phyloP scores from a whole-genome alignment of 2,329 filamentous ascomycete species.

The Macrophomina pseudophaseolina region DNA sequence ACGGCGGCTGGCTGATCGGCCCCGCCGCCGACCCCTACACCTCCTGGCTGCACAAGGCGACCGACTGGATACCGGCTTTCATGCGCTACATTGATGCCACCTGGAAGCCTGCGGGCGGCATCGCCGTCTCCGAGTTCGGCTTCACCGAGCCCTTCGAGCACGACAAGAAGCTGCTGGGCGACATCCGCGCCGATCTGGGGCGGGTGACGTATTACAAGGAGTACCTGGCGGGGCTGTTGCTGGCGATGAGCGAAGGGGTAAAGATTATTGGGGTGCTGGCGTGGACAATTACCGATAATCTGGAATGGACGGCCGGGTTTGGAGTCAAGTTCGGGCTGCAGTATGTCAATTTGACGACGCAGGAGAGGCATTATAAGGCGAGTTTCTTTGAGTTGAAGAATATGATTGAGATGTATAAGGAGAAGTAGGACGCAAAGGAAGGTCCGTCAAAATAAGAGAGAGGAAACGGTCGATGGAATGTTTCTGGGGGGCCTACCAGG shows the following conservation, averaged over 20 bases:
- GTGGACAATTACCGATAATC: constrained; percentile 46
- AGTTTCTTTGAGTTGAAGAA: constrained; percentile 46
- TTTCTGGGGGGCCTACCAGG: not conserved
- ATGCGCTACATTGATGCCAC: constrained; percentile 41
- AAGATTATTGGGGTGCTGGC: constrained; percentile 43
- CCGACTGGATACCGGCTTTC: constrained; percentile 43
- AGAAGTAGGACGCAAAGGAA: constrained; percentile 27
- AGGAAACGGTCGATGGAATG: not conserved
- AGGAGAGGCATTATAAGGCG: constrained; percentile 45
- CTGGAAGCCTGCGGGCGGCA: constrained; percentile 36
- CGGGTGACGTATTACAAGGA: constrained; percentile 40
- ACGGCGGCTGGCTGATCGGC: constrained; percentile 40
- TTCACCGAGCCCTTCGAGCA: constrained; percentile 44
- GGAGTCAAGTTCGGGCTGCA: constrained; percentile 41
- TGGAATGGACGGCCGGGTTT: constrained; percentile 43
- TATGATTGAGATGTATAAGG: constrained; percentile 38
- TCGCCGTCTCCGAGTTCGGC: constrained; percentile 46
- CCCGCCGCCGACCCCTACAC: constrained; percentile 38
- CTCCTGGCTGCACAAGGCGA: constrained; percentile 44
- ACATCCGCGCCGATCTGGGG: constrained; percentile 39
- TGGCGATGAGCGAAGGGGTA: constrained; percentile 42
- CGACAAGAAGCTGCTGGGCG: constrained; percentile 35
- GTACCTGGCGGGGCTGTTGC: constrained; percentile 42
- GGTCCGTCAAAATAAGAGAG: too few relatives aligned
- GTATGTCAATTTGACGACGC: constrained; percentile 46